These are phyloP conservation scores for Spencermartinsiella ligniputridi DNA, from an alignment of 1,139 yeast species.

Conservation along the genomic window DNA sequence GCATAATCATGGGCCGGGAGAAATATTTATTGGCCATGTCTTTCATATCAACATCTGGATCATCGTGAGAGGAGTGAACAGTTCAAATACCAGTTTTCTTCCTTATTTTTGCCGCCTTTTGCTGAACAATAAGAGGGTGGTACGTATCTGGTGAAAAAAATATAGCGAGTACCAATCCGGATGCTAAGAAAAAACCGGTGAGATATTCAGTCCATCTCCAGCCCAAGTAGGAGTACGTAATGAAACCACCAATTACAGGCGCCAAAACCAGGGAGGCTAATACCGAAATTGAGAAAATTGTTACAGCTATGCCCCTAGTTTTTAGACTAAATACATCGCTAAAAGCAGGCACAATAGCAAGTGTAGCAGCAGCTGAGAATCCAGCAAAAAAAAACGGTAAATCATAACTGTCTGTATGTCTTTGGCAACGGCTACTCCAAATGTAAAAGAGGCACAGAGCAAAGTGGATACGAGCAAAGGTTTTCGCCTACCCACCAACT, in stretches of 20 bases:
- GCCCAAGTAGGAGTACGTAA: constrained; percentile 35
- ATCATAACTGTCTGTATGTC: constrained; percentile 66
- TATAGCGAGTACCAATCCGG: constrained; percentile 32
- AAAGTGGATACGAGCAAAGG: constrained; percentile 3
- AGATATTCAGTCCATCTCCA: constrained; percentile 60
- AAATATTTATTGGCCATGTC: constrained; percentile 29
- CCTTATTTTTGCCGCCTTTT: constrained; percentile 45
- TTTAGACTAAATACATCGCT: constrained; percentile 64
- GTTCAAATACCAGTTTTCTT: constrained; percentile 64
- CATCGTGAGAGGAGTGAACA: constrained; percentile 78
- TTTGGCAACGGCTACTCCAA: constrained; percentile 67
- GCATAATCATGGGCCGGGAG: constrained; percentile 59
- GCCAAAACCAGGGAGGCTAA: constrained; percentile 71
- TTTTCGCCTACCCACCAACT: constrained; percentile 6
- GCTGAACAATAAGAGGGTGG: constrained; percentile 38
- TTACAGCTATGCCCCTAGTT: constrained; percentile 63
- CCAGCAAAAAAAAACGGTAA: constrained; percentile 73
- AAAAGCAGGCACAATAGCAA: constrained; percentile 80
- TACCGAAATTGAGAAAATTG: constrained; percentile 55
- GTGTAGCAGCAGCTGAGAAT: constrained; percentile 69
- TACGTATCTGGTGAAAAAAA: constrained; percentile 68
- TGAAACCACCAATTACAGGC: constrained; percentile 45
- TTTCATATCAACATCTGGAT: constrained; percentile 52
- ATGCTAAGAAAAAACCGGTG: constrained; percentile 45
- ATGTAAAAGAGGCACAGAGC: constrained; percentile 46